phyloP scores from a whole-genome alignment of 2,329 filamentous ascomycete species.

The Pseudogymnoascus sp. region DNA sequence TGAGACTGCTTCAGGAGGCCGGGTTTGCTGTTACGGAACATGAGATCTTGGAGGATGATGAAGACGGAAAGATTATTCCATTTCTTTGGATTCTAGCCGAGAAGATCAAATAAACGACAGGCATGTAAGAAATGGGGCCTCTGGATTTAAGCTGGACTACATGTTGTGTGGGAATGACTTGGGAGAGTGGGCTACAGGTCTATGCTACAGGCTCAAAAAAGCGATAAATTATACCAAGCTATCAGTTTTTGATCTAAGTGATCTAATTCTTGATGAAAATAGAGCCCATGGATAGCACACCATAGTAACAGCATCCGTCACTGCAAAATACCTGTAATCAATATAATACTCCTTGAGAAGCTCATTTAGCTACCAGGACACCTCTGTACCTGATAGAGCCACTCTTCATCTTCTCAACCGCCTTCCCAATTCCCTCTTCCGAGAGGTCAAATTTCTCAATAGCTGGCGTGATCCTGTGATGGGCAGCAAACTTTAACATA shows the following conservation, averaged over 20 bases:
- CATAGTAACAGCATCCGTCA: not conserved
- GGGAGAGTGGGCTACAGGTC: too few relatives aligned
- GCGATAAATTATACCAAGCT: not conserved
- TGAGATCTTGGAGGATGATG: slow-evolving; percentile 12
- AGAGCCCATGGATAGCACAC: not conserved
- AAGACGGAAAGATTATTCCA: slow-evolving; percentile 10
- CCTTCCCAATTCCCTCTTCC: slow-evolving; percentile 13
- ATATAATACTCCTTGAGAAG: not conserved
- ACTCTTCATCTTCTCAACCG: slow-evolving; percentile 16
- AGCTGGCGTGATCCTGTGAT: slow-evolving; percentile 14
- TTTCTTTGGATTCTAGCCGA: slow-evolving; percentile 14
- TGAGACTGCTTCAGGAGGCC: not conserved
- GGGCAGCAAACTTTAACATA: slow-evolving; percentile 20
- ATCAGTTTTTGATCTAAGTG: not conserved
- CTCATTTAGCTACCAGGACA: slow-evolving; percentile 13
- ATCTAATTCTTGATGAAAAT: not conserved
- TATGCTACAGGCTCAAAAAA: too few relatives aligned
- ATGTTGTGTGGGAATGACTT: too few relatives aligned
- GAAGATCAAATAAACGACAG: slow-evolving; percentile 1
- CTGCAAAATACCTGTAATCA: too few relatives aligned
- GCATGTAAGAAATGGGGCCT: not conserved
- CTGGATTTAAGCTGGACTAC: not conserved
- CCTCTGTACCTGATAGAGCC: slow-evolving; percentile 19
- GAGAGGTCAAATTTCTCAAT: slow-evolving; percentile 19
- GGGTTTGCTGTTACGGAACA: slow-evolving; percentile 9